These are phyloP conservation scores for Chlamydomonas sphaeroides DNA, from an alignment of 139 green algal species.

Conservation along the genomic window DNA sequence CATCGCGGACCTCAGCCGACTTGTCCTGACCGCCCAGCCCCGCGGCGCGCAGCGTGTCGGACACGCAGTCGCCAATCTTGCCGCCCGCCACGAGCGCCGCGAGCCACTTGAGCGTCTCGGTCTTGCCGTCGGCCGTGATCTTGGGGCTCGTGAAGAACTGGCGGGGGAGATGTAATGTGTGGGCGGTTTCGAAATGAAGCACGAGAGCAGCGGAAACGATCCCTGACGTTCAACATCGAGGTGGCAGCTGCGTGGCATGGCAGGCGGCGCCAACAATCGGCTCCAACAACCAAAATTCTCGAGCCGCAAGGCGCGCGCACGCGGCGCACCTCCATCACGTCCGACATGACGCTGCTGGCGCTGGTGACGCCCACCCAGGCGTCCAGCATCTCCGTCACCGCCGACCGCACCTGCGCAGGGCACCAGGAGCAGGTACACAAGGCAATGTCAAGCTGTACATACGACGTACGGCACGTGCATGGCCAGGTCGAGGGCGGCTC, in stretches of 20 bases:
- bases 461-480: no score
- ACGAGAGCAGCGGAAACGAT: no score
- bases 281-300: no score
- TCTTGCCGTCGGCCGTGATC: conserved; percentile 76
- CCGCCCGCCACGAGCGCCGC: conserved; percentile 7
- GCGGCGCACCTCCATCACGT: conserved; percentile 64
- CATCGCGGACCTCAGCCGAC: conserved; percentile 76
- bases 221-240: no score
- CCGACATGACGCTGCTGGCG: conserved; percentile 60
- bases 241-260: no score
- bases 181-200: no score
- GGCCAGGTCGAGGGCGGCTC: no score
- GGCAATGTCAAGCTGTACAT: no score
- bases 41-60: conserved; percentile 47
- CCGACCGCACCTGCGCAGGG: conserved; percentile 46
- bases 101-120: conserved; percentile 65
- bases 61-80: conserved; percentile 28
- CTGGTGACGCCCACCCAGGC: conserved; percentile 71
- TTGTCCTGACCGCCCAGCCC: conserved; percentile 76
- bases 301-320: no score
- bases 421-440: neutral
- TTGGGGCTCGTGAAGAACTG: conserved; percentile 70
- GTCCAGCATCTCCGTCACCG: conserved; percentile 84
- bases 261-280: no score
- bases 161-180: neutral